These are phyloP conservation scores for Pseudopyricularia javanii DNA, from an alignment of 2,329 filamentous ascomycete species.

Conservation along the genomic window DNA sequence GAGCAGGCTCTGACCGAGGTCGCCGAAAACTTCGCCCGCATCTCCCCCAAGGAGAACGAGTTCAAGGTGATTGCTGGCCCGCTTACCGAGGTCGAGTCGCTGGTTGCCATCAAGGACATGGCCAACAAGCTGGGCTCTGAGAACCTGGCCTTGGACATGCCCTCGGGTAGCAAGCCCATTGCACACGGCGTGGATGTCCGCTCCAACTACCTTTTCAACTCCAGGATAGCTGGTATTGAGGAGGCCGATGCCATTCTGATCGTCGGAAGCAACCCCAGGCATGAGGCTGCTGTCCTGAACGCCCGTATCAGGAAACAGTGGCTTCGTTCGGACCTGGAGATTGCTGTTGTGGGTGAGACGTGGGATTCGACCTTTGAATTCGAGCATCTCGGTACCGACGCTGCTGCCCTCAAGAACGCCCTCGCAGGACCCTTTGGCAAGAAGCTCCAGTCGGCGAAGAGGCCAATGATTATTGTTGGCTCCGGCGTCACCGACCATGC, in stretches of 20 bases:
- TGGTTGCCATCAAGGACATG: conserved; percentile 94
- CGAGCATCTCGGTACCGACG: conserved; percentile 74
- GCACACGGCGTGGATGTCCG: conserved; percentile 89
- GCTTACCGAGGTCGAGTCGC: conserved; percentile 79
- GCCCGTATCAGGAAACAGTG: conserved; percentile 97
- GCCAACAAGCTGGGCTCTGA: conserved; percentile 95
- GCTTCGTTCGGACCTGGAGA: conserved; percentile 86
- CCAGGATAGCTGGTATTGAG: conserved; percentile 84
- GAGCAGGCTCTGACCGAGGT: conserved; percentile 90
- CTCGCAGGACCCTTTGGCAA: conserved; percentile 83
- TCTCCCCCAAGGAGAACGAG: conserved; percentile 79
- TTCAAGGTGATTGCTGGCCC: conserved; percentile 93
- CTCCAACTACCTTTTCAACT: conserved; percentile 95
- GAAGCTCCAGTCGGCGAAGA: conserved; percentile 77
- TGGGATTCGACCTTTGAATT: conserved; percentile 96
- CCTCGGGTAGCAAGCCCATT: conserved; percentile 68
- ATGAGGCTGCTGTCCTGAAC: conserved; percentile 91
- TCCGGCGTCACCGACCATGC: conserved; percentile 83
- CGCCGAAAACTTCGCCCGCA: conserved; percentile 62
- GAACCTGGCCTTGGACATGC: conserved; percentile 86
- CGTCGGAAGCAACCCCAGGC: conserved; percentile 87
- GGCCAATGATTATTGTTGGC: conserved; percentile 92
- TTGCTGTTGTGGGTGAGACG: conserved; percentile 79
- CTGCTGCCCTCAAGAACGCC: conserved; percentile 70
- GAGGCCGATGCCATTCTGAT: conserved; percentile 87